Conservation (phyloP, 495 filamentous ascomycete genomes). For the Xylaria cubensis region DNA sequence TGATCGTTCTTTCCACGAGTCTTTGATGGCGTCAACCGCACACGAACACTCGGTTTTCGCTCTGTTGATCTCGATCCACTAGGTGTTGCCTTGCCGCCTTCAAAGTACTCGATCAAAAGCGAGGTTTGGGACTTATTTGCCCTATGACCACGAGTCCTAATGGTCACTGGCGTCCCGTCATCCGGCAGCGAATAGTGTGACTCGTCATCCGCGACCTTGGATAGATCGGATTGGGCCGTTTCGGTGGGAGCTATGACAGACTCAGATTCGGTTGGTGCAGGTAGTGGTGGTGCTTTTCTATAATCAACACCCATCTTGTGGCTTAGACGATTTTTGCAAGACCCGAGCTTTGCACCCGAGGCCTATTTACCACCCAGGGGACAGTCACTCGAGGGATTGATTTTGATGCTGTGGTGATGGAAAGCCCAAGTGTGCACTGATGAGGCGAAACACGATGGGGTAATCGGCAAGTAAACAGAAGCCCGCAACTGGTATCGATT, state of each 20-base stretch:
- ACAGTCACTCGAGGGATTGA: conserved; percentile 25
- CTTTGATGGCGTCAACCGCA: conserved; percentile 86
- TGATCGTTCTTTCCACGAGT: conserved; percentile 66
- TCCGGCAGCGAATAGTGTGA: conserved; percentile 88
- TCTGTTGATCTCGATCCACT: conserved; percentile 41
- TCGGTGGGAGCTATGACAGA: conserved; percentile 63
- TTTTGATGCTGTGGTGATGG: background rate
- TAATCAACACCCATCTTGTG: conserved; percentile 74
- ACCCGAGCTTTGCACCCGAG: conserved; percentile 8
- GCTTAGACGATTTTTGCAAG: conserved; percentile 28
- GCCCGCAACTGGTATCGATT: conserved; percentile 2
- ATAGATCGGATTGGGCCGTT: conserved; percentile 73
- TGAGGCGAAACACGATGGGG: background rate
- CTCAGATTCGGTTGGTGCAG: conserved; percentile 81
- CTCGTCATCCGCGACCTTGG: conserved; percentile 72
- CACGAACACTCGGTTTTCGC: conserved; percentile 87
- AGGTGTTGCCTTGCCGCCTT: conserved; percentile 73
- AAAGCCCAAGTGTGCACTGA: conserved; percentile 12
- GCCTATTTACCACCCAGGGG: background rate
- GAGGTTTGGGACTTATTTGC: conserved; percentile 81
- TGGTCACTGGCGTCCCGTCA: conserved; percentile 92
- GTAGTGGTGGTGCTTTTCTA: conserved; percentile 68
- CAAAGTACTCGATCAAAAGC: conserved; percentile 97
- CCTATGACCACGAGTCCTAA: conserved; percentile 73
- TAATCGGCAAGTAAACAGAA: background rate